Evolutionary conservation across 139 green algal genomes (phyloP), one percentile per base, ranked within the genome.

Genomic region (Micractinium conductrix): DNA sequence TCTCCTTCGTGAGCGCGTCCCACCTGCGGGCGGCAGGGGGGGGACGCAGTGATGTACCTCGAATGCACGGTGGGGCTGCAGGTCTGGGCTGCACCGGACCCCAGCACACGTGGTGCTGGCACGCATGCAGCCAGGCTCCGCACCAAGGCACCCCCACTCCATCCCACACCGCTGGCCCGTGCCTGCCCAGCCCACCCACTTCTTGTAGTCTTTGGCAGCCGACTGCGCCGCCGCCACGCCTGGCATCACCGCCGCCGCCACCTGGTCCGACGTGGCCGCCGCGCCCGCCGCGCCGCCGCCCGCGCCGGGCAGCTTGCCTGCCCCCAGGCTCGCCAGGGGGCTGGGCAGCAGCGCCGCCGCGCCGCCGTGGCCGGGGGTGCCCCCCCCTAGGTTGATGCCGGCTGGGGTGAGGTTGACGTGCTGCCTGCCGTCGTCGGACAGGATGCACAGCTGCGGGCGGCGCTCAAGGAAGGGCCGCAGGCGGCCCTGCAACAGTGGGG

Each of bases 1-100:
- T 76, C 55, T 84, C 84, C n/a, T 84, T 69, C 2, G 84, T 88
- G 16, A 88, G 53, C 6, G 35, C 24, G 69, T 88, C 84, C 84
- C 74, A 88, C 78, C 60, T 88, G 75, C 9, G 30, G 1, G 1
- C 40, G 43, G 37, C 48, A 37, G 33, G 12, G 58, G 71, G 37
- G n/a, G n/a, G 2, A 24, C 19, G 38, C 1, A 75, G 14, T 8
- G n/a, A n/a, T n/a, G n/a, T n/a, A n/a, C n/a, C n/a, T n/a, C n/a
- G n/a, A n/a, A n/a, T n/a, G n/a, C n/a, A n/a, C n/a, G n/a, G n/a
- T n/a, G n/a, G n/a, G n/a, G n/a, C n/a, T n/a, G n/a, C n/a, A n/a
- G n/a, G n/a, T n/a, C n/a, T n/a, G n/a, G n/a, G n/a, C n/a, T n/a
- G n/a, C n/a, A n/a, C n/a, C n/a, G n/a, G n/a, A n/a, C n/a, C n/a